Base-by-base conservation (phyloP, 768 basidiomycete species). In the Rubroboletus satanas region DNA sequence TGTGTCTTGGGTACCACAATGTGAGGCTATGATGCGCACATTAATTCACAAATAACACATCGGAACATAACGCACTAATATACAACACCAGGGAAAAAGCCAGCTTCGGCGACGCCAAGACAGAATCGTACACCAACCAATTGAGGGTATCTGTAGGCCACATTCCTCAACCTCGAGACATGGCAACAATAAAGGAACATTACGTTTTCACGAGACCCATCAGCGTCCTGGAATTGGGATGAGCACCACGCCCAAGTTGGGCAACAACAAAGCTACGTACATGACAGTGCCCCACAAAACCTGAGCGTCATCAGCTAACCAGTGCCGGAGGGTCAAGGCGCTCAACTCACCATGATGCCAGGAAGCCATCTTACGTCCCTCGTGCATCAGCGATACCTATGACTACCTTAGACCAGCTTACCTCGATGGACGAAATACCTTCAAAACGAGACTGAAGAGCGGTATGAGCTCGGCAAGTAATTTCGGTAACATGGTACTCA, bases 191-290 rank as follows among this genome's bases (percentile, higher is more conserved):
- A 10, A 29, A 17, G 1, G 7, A 36, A 4, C 51, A 69, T 45
- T 52, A 85, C 84, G 71, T 86, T 68, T 82, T 85, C 31, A 87
- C 87, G 26, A 88, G 70, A 26, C 85, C 84, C 83, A 84, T 87
- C 38, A 80, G 57, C 9, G 78, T 80, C 79, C 84, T 85, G 14
- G 7, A 21, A 38, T 23, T 17, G 50, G 51, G 11, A 32, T 52
- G 11, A 48, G 47, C 37, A 4, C 4, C 9, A 8, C 7, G 7
- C 9, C 46, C n/a, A 39, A 54, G 6, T 5, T 0, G 32, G 14
- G 10, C 0, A 29, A 17, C 2, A 1, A 18, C 21, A 28, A 12
- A 35, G 10, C 7, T 3, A 33, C 79, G 31, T 52, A 85, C 84
- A 83, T 82, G 46, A 87, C 73, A 8, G 77, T 70, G 0, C 87